Evolutionary conservation across 2,329 filamentous ascomycete species (phyloP).

Genomic region (Claviceps maximensis): DNA sequence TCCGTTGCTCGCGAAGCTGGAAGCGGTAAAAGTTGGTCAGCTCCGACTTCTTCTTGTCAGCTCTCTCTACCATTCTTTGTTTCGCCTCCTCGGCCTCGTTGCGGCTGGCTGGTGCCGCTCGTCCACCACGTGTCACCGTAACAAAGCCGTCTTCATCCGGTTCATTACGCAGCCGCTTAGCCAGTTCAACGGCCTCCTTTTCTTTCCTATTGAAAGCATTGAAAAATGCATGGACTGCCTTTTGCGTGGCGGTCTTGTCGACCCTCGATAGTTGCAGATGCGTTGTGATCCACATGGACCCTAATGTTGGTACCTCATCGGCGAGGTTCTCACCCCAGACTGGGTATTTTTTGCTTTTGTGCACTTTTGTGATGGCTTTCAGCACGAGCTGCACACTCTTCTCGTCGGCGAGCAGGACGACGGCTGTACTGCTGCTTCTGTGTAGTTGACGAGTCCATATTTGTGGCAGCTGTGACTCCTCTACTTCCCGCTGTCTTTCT

Average conservation of each 20-base stretch:
- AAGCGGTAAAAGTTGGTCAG: conserved; percentile 72
- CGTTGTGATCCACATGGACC: conserved; percentile 41
- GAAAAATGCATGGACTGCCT: conserved; percentile 75
- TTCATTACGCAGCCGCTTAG: conserved; percentile 54
- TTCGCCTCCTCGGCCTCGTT: conserved; percentile 53
- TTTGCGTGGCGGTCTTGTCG: conserved; percentile 50
- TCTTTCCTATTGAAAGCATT: conserved; percentile 61
- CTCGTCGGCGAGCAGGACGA: conserved; percentile 74
- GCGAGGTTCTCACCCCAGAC: conserved; percentile 53
- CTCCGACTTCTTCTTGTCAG: conserved; percentile 47
- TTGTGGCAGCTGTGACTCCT: conserved; percentile 49
- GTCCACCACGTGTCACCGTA: conserved; percentile 71
- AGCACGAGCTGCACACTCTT: conserved; percentile 63
- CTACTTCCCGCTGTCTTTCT: conserved; percentile 39
- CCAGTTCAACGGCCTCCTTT: conserved; percentile 48
- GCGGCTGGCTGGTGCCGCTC: conserved; percentile 58
- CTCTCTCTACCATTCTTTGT: conserved; percentile 48
- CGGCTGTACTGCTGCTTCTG: conserved; percentile 61
- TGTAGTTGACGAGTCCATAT: conserved; percentile 63
- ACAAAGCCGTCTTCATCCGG: conserved; percentile 94
- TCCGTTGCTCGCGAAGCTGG: conserved; percentile 66
- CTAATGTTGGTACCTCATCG: conserved; percentile 45
- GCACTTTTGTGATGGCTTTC: conserved; percentile 55
- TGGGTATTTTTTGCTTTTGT: conserved; percentile 46
- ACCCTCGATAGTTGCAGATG: conserved; percentile 66